Conservation (phyloP, 768 basidiomycete species). For the Russula griseocarnosa region DNA sequence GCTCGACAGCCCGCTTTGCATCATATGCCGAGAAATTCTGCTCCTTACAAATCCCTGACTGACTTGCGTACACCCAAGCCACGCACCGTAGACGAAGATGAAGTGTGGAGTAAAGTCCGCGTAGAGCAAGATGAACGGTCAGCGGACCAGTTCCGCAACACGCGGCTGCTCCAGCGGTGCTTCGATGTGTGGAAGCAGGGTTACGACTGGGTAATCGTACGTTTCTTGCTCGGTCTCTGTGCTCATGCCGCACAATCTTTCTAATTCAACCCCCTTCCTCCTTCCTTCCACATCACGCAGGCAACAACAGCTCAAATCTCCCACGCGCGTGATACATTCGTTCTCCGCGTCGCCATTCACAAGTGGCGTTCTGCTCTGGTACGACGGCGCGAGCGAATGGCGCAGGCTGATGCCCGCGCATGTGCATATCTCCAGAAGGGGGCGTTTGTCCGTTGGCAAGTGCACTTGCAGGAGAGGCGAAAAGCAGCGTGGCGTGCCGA, state of each 20-base stretch:
- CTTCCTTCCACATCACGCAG: conserved; percentile 37
- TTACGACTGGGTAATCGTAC: conserved; percentile 67
- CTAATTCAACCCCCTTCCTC: background rate
- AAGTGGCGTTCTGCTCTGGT: conserved; percentile 52
- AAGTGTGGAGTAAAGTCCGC: conserved; percentile 74
- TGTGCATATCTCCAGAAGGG: conserved; percentile 44
- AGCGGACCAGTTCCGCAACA: conserved; percentile 64
- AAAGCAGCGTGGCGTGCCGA: conserved; percentile 60
- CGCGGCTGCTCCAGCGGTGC: conserved; percentile 61
- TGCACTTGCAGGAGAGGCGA: conserved; percentile 49
- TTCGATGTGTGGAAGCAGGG: conserved; percentile 75
- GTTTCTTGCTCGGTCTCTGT: conserved; percentile 33
- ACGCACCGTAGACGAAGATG: conserved; percentile 57
- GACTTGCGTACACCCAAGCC: conserved; percentile 41
- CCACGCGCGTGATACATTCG: conserved; percentile 61
- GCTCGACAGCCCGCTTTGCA: conserved; percentile 7
- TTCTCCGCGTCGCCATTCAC: conserved; percentile 55
- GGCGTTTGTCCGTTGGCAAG: conserved; percentile 51
- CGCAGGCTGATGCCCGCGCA: conserved; percentile 44
- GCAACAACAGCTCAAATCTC: conserved; percentile 66
- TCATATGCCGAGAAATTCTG: background rate
- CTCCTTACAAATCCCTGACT: conserved; percentile 15
- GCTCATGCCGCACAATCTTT: conserved; percentile 3
- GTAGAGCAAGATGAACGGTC: conserved; percentile 65
- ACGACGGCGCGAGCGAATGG: conserved; percentile 39